phyloP scores from a whole-genome alignment of 192 early-diverging fungal genomes.

The Obelidium mucronatum region DNA sequence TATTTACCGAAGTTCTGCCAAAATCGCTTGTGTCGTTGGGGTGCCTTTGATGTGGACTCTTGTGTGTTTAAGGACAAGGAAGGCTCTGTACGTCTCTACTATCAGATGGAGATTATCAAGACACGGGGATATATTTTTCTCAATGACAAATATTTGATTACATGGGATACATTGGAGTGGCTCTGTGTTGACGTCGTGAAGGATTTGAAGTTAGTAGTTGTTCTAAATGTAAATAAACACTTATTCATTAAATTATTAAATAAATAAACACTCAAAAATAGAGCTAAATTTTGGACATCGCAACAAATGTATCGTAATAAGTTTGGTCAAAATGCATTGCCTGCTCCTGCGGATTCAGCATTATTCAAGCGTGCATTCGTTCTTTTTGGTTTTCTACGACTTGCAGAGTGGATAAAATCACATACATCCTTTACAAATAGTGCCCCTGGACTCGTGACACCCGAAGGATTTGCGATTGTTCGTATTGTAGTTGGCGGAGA shows the following conservation, averaged over 20 bases:
- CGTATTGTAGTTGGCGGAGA: not conserved
- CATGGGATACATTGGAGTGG: not conserved
- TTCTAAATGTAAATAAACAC: too few relatives aligned
- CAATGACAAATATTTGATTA: not conserved
- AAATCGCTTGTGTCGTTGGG: not conserved
- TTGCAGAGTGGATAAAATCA: not conserved
- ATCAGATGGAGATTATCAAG: not conserved
- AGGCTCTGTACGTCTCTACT: not conserved
- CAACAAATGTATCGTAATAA: not conserved
- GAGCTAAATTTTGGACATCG: not conserved
- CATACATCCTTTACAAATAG: not conserved
- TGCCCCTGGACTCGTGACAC: not conserved
- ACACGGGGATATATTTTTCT: not conserved
- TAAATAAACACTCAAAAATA: not conserved
- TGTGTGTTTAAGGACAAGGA: not conserved
- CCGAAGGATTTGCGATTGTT: not conserved
- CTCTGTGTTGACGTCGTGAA: not conserved
- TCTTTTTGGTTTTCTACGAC: not conserved
- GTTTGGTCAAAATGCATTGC: not conserved
- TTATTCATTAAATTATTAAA: too few relatives aligned
- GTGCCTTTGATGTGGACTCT: not conserved
- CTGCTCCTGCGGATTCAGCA: not conserved
- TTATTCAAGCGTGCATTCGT: not conserved
- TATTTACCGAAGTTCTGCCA: not conserved
- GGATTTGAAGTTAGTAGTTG: not conserved